Conservation (phyloP, 75 land plant species). For the Ceratopteris richardii region DNA sequence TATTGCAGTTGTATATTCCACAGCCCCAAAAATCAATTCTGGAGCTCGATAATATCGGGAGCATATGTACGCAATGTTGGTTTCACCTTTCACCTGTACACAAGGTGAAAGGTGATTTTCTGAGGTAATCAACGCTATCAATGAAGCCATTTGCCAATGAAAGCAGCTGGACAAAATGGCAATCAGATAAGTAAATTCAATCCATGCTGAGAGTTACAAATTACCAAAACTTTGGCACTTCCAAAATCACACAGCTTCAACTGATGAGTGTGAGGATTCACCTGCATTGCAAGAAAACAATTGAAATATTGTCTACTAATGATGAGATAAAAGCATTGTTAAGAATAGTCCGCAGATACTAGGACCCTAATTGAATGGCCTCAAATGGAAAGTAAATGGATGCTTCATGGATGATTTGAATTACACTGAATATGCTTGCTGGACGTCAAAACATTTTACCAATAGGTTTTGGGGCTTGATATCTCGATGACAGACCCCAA, state of each 20-base stretch:
- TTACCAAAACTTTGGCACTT: constrained; percentile 94
- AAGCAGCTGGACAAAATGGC: background rate
- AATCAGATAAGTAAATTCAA: background rate
- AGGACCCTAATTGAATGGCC: no score
- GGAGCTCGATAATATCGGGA: constrained; percentile 69
- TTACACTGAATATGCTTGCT: background rate
- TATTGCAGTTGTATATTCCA: constrained; percentile 61
- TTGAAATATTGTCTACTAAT: background rate
- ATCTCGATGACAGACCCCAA: constrained; percentile 72
- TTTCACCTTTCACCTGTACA: constrained; percentile 51
- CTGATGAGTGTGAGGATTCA: constrained; percentile 95
- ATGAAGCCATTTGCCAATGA: no score
- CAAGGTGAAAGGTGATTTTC: background rate
- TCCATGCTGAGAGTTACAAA: no score
- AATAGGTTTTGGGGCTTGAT: constrained; percentile 82
- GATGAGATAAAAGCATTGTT: background rate
- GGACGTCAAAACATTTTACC: constrained; percentile 27
- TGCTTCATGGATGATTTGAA: background rate
- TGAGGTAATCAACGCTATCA: no score
- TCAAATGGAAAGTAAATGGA: background rate
- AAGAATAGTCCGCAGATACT: no score
- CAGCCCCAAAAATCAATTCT: constrained; percentile 57
- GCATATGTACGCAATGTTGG: constrained; percentile 62
- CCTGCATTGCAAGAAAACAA: constrained; percentile 34
- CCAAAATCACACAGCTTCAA: constrained; percentile 97